Evolutionary conservation across 1,284 basidiomycete species (phyloP).

Genomic region (Ceratobasidium sp.): DNA sequence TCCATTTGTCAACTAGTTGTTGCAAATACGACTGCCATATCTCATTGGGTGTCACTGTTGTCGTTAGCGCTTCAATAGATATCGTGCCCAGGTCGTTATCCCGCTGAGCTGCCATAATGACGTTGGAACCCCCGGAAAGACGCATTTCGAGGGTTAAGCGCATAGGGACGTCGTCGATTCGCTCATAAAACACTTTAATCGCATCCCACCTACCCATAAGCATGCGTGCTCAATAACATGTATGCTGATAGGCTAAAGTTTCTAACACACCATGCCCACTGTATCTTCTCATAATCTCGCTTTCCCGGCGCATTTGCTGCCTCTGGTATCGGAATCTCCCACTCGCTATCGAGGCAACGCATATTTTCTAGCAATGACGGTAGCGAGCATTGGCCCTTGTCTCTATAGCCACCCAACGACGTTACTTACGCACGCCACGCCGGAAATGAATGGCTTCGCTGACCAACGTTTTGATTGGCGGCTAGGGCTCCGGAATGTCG

Average conservation of each 20-base stretch:
- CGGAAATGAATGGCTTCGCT: conserved; percentile 50
- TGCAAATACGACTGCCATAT: conserved; percentile 47
- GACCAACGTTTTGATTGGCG: conserved; percentile 42
- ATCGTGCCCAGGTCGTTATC: conserved; percentile 46
- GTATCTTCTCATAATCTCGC: conserved; percentile 46
- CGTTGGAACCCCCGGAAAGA: conserved; percentile 44
- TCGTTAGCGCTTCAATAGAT: conserved; percentile 47
- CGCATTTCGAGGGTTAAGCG: conserved; percentile 49
- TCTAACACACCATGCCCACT: conserved; percentile 46
- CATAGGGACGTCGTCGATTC: conserved; percentile 40
- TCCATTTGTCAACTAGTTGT: conserved; percentile 47
- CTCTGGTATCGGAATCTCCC: conserved; percentile 47
- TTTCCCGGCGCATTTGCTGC: conserved; percentile 23
- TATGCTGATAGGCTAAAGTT: no score
- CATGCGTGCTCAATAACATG: not conserved
- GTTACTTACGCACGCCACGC: conserved; percentile 49
- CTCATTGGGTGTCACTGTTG: conserved; percentile 35
- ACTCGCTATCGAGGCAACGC: conserved; percentile 47
- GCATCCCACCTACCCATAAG: conserved; percentile 46
- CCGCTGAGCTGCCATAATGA: conserved; percentile 47
- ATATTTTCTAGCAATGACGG: conserved; percentile 42
- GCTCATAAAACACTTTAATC: conserved; percentile 45
- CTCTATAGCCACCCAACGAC: not conserved
- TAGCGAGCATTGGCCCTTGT: no score
- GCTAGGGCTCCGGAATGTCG: conserved; percentile 24